A percentile compares a stretch with the other conserved stretches of the same genome.
Conservation (phyloP, 2,329 filamentous ascomycete genomes). For the Talaromyces islandicus region DNA sequence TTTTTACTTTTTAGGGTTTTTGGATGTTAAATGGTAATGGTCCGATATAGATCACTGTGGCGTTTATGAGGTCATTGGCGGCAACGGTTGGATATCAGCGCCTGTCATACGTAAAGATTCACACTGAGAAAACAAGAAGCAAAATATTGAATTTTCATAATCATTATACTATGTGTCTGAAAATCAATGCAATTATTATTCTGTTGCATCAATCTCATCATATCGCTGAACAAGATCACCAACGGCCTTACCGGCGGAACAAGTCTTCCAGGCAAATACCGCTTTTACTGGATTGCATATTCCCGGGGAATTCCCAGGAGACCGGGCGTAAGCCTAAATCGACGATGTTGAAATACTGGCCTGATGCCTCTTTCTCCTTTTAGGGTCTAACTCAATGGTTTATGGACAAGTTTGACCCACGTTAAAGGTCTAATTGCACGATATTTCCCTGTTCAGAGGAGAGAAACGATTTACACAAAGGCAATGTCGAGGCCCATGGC, state of each 20-base stretch:
- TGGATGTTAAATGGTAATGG: background rate
- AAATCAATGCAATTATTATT: background rate
- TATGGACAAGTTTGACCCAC: slow-evolving; percentile 21
- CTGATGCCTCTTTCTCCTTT: slow-evolving; percentile 16
- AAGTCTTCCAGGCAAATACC: slow-evolving; percentile 14
- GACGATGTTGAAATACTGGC: slow-evolving; percentile 6
- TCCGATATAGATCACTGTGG: background rate
- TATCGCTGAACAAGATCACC: slow-evolving; percentile 22
- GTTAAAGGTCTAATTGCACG: slow-evolving; percentile 19
- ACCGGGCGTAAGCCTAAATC: slow-evolving; percentile 12
- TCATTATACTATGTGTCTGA: background rate
- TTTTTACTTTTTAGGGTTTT: background rate
- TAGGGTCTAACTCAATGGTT: slow-evolving; percentile 16
- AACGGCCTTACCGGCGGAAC: slow-evolving; percentile 16
- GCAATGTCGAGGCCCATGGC: slow-evolving; percentile 24
- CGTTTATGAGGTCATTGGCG: background rate
- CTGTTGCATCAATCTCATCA: background rate
- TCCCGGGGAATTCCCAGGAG: slow-evolving; percentile 22
- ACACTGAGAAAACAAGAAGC: background rate
- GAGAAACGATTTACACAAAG: slow-evolving; percentile 23
- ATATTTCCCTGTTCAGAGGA: slow-evolving; percentile 21
- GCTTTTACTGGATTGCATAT: slow-evolving; percentile 15
- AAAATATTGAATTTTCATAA: background rate
- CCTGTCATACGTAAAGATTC: background rate
- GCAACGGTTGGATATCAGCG: background rate